Evolutionary conservation across 106 monocot species (phyloP).

Genomic region (Allium fistulosum): DNA sequence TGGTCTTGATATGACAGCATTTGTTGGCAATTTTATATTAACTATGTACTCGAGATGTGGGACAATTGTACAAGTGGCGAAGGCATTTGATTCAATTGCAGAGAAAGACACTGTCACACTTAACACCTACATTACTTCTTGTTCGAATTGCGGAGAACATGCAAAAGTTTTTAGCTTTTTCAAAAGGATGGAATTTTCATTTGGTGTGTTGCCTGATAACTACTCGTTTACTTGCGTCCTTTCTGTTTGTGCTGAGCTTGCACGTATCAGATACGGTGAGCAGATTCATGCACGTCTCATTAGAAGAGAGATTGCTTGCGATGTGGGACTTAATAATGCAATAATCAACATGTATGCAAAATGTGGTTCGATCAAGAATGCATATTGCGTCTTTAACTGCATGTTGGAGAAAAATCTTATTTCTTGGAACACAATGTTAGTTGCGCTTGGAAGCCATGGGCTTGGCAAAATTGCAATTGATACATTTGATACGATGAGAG

Average conservation of each 20-base stretch:
- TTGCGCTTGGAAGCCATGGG: conserved; percentile 45
- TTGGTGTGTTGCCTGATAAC: conserved; percentile 27
- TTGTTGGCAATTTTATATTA: conserved; percentile 60
- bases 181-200: conserved; percentile 23
- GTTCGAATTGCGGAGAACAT: conserved; percentile 39
- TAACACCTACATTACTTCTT: conserved; percentile 43
- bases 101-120: conserved; percentile 53
- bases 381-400: conserved; percentile 16
- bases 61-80: conserved; percentile 27
- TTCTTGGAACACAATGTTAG: conserved; percentile 64
- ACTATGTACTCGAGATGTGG: conserved; percentile 43
- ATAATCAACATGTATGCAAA: conserved; percentile 68
- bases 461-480: conserved; percentile 23
- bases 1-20: conserved; percentile 38
- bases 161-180: conserved; percentile 30
- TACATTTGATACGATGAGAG: conserved; percentile 38
- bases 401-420: conserved; percentile 37
- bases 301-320: conserved; percentile 20
- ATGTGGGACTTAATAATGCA: conserved; percentile 42
- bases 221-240: conserved; percentile 38
- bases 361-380: conserved; percentile 44
- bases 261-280: conserved; percentile 28
- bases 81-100: conserved; percentile 26
- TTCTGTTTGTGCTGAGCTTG: conserved; percentile 43
- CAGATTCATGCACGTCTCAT: conserved; percentile 48